Conservation (phyloP, 805 yeast species). For the Candida sphagnicola region DNA sequence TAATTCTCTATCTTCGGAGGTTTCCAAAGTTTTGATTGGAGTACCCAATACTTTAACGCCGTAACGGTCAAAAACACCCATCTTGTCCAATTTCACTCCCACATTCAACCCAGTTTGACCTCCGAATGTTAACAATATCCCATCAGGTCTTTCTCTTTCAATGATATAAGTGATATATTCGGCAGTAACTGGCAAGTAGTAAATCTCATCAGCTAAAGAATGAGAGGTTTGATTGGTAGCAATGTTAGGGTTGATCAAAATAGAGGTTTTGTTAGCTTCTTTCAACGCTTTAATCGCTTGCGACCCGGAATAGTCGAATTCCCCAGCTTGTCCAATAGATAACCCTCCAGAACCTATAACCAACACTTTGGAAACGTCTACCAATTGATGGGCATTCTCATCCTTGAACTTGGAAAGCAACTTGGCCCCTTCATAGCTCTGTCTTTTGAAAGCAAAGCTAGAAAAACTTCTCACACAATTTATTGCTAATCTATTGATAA, state of each 20-base stretch:
- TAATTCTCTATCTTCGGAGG: conserved; percentile 96
- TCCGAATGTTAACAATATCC: conserved; percentile 92
- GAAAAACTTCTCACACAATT: conserved; percentile 7
- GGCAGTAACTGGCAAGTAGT: conserved; percentile 93
- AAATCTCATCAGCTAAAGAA: conserved; percentile 90
- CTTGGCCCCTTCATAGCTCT: conserved; percentile 59
- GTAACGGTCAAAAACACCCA: conserved; percentile 89
- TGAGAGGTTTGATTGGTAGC: conserved; percentile 97
- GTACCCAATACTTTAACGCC: conserved; percentile 96
- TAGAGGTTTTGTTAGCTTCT: conserved; percentile 83
- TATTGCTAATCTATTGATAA: conserved; percentile 4
- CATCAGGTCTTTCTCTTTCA: conserved; percentile 95
- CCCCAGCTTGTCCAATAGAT: conserved; percentile 98
- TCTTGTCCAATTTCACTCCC: conserved; percentile 90
- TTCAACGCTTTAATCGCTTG: conserved; percentile 95
- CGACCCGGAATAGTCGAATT: conserved; percentile 94
- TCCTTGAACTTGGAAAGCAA: conserved; percentile 53
- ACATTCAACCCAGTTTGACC: conserved; percentile 98
- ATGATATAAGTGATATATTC: conserved; percentile 94
- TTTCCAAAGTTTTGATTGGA: conserved; percentile 91
- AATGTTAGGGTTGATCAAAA: conserved; percentile 90
- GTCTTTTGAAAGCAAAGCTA: conserved; percentile 5
- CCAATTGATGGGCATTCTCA: conserved; percentile 62
- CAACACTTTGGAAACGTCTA: conserved; percentile 81
- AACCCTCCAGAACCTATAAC: conserved; percentile 97